These are phyloP conservation scores for Vitis cinerea DNA, from an alignment of 164 flowering plant genomes.

Conservation along the genomic window DNA sequence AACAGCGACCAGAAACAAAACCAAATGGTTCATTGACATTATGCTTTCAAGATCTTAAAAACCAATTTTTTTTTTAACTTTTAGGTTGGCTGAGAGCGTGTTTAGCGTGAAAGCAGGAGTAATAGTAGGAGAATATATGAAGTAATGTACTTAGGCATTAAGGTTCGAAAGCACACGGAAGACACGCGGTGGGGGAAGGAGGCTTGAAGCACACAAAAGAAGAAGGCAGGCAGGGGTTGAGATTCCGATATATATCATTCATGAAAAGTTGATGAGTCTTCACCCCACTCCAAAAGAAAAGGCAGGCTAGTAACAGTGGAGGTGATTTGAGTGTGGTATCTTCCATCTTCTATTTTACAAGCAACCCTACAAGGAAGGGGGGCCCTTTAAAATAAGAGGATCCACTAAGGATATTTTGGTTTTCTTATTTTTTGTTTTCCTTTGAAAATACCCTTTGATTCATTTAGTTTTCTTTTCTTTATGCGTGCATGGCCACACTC, in stretches of 20 bases:
- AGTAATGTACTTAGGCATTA: slow-evolving; percentile 26
- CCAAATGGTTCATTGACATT: no score
- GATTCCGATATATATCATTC: slow-evolving; percentile 32
- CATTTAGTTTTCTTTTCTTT: slow-evolving; percentile 7
- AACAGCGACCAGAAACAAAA: no score
- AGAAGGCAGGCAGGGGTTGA: slow-evolving; percentile 11
- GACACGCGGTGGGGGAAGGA: slow-evolving; percentile 18
- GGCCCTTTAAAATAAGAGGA: slow-evolving; percentile 5
- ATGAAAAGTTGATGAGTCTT: slow-evolving; percentile 11
- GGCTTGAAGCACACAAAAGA: slow-evolving; percentile 45
- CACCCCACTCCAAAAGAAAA: slow-evolving; percentile 6
- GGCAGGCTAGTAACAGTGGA: background rate
- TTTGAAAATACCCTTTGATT: slow-evolving; percentile 20
- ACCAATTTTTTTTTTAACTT: no score
- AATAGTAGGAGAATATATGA: no score
- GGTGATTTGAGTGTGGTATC: slow-evolving; percentile 19
- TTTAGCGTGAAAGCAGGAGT: no score
- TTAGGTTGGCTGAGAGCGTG: no score
- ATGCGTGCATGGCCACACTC: background rate
- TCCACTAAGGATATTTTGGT: slow-evolving; percentile 24
- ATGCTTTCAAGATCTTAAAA: no score
- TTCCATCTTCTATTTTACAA: slow-evolving; percentile 16
- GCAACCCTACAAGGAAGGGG: background rate
- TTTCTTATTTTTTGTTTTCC: background rate
- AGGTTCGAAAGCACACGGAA: slow-evolving; percentile 25